Conservation (phyloP, 2,329 filamentous ascomycete species). For the Fusarium mangiferae region DNA sequence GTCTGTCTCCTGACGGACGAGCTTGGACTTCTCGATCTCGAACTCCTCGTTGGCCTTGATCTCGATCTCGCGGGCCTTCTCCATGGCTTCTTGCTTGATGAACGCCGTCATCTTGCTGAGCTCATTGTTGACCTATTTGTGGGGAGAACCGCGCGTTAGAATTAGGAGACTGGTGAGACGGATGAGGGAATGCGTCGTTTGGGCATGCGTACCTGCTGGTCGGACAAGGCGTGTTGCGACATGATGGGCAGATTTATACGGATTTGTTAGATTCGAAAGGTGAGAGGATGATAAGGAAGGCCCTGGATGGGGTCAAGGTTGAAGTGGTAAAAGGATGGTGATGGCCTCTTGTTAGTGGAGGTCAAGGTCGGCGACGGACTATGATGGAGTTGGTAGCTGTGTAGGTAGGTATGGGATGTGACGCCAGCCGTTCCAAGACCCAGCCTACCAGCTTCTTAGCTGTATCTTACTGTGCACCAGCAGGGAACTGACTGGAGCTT, state of each 20-base stretch:
- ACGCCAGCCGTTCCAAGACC: conserved; percentile 38
- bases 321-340: conserved; percentile 27
- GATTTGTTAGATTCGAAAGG: conserved; percentile 17
- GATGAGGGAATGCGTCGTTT: conserved; percentile 30
- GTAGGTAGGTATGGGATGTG: conserved; percentile 23
- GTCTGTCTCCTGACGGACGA: conserved; percentile 93
- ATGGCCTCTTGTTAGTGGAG: conserved; percentile 37
- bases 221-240: conserved; percentile 97
- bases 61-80: conserved; percentile 97
- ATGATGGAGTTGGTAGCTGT: conserved; percentile 43
- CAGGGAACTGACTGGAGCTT: conserved; percentile 21
- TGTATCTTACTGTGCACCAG: conserved; percentile 29
- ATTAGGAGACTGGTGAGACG: conserved; percentile 10
- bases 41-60: conserved; percentile 99
- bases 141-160: conserved; percentile 24
- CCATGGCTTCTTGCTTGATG: conserved; percentile 97
- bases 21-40: conserved; percentile 98
- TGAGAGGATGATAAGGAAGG: background rate
- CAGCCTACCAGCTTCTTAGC: conserved; percentile 17
- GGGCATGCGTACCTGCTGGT: conserved; percentile 81
- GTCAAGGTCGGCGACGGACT: conserved; percentile 26
- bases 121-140: conserved; percentile 86
- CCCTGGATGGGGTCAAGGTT: conserved; percentile 5
- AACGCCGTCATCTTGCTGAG: conserved; percentile 99
- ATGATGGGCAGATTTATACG: conserved; percentile 65